Evolutionary conservation across 2,329 filamentous ascomycete species (phyloP).

Genomic region (Aspergillus spinulosporus): DNA sequence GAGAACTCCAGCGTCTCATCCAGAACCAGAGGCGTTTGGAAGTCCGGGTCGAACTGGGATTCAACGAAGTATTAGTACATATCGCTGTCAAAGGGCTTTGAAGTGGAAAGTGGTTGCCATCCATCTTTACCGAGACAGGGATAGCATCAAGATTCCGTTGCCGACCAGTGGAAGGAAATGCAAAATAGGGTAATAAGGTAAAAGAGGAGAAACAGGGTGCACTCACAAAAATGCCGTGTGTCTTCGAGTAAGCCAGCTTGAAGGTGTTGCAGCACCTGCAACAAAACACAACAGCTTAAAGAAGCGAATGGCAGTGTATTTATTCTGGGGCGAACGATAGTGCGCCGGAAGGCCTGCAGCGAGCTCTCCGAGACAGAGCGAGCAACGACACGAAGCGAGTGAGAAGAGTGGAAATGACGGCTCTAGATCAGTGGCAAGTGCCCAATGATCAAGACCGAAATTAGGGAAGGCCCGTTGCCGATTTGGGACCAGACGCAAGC

Average conservation of each 20-base stretch:
- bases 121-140: constrained; percentile 23
- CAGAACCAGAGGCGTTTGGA: constrained; percentile 49
- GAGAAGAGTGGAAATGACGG: constrained; percentile 29
- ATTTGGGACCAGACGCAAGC: constrained; percentile 25
- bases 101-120: constrained; percentile 1
- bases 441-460: constrained; percentile 29
- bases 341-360: constrained; percentile 36
- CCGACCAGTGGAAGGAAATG: constrained; percentile 2
- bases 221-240: constrained; percentile 48
- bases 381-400: constrained; percentile 41
- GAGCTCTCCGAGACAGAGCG: constrained; percentile 47
- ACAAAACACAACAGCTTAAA: constrained; percentile 41
- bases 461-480: constrained; percentile 36
- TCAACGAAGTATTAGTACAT: constrained; percentile 18
- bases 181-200: constrained; percentile 22
- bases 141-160: constrained; percentile 21
- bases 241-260: constrained; percentile 53
- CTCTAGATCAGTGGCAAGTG: constrained; percentile 40
- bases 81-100: constrained; percentile 13
- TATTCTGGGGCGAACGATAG: constrained; percentile 41
- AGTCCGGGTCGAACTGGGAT: constrained; percentile 44
- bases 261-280: constrained; percentile 49
- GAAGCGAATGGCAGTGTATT: constrained; percentile 51
- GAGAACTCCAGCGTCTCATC: constrained; percentile 50
- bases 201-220: constrained; percentile 26